Evolutionary conservation across 1,139 yeast species (phyloP).

Genomic region (Blastobotrys proliferans): DNA sequence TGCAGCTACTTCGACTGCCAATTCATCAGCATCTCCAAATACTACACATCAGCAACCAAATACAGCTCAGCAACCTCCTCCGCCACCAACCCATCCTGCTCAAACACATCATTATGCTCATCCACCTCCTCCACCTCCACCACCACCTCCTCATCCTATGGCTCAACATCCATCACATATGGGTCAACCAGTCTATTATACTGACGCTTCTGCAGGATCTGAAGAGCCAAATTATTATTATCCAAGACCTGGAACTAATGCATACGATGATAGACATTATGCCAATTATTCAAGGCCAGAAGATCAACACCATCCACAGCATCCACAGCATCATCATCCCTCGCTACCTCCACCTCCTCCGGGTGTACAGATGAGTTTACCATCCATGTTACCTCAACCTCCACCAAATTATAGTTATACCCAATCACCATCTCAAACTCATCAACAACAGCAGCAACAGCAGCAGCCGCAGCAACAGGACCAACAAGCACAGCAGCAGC

Average conservation of each 20-base stretch:
- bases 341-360: conserved; percentile 7
- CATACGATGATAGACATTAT: conserved; percentile 9
- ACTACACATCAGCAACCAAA: not conserved
- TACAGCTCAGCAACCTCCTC: conserved; percentile 9
- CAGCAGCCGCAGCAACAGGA: conserved; percentile 17
- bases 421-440: conserved; percentile 1
- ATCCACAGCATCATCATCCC: not conserved
- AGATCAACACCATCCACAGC: conserved; percentile 3
- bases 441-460: conserved; percentile 12
- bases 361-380: not conserved
- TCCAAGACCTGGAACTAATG: conserved; percentile 1
- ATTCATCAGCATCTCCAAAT: not conserved
- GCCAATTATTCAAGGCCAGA: conserved; percentile 4
- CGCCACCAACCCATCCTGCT: not conserved
- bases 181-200: conserved; percentile 4
- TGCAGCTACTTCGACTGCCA: conserved; percentile 15
- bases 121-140: conserved; percentile 3
- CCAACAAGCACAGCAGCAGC: conserved; percentile 3
- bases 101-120: not conserved
- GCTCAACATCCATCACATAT: not conserved
- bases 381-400: conserved; percentile 4
- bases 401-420: not conserved
- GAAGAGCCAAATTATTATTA: conserved; percentile 12
- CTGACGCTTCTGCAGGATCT: not conserved
- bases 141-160: not conserved